Evolutionary conservation across 1,139 yeast genomes (phyloP), one percentile per base, ranked within the genome.

Genomic region (Debaryomyces robertsiae): DNA sequence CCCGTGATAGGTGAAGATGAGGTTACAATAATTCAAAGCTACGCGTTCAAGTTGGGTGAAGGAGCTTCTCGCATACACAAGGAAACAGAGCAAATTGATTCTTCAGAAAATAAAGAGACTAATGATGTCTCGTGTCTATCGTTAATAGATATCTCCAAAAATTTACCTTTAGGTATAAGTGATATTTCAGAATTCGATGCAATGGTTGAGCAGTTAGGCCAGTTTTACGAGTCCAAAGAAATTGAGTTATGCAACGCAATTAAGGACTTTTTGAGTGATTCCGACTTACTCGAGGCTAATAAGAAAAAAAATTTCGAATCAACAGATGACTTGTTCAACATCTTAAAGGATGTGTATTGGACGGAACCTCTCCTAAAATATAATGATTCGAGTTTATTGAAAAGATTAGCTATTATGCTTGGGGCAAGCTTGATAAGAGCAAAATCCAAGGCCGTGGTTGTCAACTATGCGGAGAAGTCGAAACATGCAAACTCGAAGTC

Each of bases 171-270:
- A 3, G 30, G 39, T 3, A 52, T 74, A 2, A 43, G 50, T 3
- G 69, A 71, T 35, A 43, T 74, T 3, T 52, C 53, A 1, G 82
- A 79, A 47, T 58, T 77, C 27, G 79, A 76, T 40, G 63, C 72
- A 16, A 75, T 81, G 82, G 46, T 80, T 18, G 64, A 61, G 3
- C 83, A 81, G 46, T 55, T 81, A 25, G 53, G 58, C 14, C 61
- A 52, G 2, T 73, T 67, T 46, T 73, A 66, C 47, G 47, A 52
- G 4, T 46, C 54, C 2, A 61, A 66, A 36, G 59, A 53, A 0
- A 51, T 74, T 4, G 44, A 46, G 6, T 22, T 44, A 11, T n/a
- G 30, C 23, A 38, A 30, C 16, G 14, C n/a, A 6, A 32, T 38
- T 11, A 17, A 25, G 10, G 14, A 36, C 11, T 27, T 40, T 5